A percentile compares a stretch with the other conserved stretches of the same genome.
phyloP scores from a whole-genome alignment of 345 rosid species.

The Lenwebbia sp. region DNA sequence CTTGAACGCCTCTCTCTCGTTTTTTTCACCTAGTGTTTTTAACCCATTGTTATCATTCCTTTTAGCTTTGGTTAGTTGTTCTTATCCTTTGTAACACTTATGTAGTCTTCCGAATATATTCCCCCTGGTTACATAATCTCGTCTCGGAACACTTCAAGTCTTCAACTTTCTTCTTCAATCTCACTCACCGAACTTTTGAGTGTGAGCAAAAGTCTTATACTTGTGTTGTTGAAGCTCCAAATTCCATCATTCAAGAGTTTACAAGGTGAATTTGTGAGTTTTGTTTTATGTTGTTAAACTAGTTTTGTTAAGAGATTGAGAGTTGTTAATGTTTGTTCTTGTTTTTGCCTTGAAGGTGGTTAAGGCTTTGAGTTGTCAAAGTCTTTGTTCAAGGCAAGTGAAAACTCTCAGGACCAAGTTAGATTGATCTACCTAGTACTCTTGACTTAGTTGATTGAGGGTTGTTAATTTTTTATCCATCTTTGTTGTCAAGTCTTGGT shows the following conservation, averaged over 20 bases:
- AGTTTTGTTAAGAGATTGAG: neutral
- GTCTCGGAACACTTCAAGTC: neutral
- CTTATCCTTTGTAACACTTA: neutral
- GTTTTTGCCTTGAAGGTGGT: neutral
- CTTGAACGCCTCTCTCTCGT: neutral
- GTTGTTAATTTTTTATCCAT: neutral
- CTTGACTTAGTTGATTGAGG: neutral
- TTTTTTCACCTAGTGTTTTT: neutral
- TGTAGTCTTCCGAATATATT: neutral
- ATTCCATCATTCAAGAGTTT: neutral
- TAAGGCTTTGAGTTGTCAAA: neutral
- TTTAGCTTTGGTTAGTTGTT: neutral
- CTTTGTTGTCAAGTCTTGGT: neutral
- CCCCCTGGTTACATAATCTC: neutral
- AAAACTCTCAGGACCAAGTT: neutral
- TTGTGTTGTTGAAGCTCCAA: neutral
- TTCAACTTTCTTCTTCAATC: neutral
- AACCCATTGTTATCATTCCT: neutral
- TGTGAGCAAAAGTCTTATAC: neutral
- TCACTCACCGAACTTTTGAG: neutral
- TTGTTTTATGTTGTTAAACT: neutral
- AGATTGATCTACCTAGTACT: neutral
- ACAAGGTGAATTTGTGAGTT: neutral
- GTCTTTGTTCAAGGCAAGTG: neutral
- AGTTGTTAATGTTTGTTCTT: neutral